Conservation (phyloP, 768 basidiomycete species). For the Suillus subalutaceus region DNA sequence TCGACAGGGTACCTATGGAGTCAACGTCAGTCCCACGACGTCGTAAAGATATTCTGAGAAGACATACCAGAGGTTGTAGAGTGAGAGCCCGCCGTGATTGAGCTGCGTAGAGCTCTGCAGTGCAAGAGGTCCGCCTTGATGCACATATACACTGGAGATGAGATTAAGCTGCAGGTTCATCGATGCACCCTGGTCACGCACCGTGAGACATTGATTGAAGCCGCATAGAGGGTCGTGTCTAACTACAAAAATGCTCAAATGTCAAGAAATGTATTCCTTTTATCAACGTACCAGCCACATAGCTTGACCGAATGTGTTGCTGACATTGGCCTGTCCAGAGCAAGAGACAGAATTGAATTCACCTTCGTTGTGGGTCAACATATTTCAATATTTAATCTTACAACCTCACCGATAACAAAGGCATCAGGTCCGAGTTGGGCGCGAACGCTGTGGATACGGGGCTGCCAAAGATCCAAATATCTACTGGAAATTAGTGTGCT, state of each 20-base stretch:
- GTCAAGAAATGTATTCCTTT: slow-evolving; percentile 14
- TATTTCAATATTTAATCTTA: neutral
- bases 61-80: slow-evolving; percentile 51
- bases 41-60: neutral
- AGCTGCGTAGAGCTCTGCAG: no score
- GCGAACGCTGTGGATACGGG: slow-evolving; percentile 49
- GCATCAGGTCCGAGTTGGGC: slow-evolving; percentile 49
- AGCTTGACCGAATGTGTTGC: slow-evolving; percentile 58
- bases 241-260: slow-evolving; percentile 16
- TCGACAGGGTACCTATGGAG: slow-evolving; percentile 48
- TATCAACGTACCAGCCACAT: slow-evolving; percentile 52
- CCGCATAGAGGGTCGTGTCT: slow-evolving; percentile 24
- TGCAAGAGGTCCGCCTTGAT: slow-evolving; percentile 56
- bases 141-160: slow-evolving; percentile 46
- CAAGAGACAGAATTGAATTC: slow-evolving; percentile 61
- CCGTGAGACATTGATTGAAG: slow-evolving; percentile 51
- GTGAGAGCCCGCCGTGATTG: slow-evolving; percentile 9
- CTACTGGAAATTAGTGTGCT: slow-evolving; percentile 27
- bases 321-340: slow-evolving; percentile 50
- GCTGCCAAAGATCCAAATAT: slow-evolving; percentile 59
- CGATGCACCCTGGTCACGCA: slow-evolving; percentile 17
- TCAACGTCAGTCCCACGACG: neutral
- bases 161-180: neutral
- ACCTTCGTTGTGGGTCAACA: slow-evolving; percentile 32
- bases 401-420: slow-evolving; percentile 47